These are phyloP conservation scores for Picea glauca DNA, from an alignment of 75 land plant genomes.

Conservation along the genomic window DNA sequence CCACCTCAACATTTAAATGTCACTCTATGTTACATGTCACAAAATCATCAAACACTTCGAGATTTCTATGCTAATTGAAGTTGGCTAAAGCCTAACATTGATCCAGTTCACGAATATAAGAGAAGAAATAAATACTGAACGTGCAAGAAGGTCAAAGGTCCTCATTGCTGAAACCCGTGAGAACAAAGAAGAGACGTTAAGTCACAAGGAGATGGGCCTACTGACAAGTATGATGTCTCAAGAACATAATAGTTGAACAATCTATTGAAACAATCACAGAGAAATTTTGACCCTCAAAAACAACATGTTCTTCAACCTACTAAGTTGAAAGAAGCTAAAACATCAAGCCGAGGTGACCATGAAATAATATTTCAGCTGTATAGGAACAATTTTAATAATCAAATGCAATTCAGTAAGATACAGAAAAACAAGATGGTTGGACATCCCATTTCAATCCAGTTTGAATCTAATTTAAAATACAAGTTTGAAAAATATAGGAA, in stretches of 20 bases:
- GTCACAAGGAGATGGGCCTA: not conserved
- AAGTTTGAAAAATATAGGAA: not conserved
- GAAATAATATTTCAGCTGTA: not conserved
- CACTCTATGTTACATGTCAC: no score
- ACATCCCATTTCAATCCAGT: slow-evolving; percentile 1
- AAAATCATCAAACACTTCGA: no score
- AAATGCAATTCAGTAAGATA: not conserved
- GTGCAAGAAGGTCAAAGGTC: not conserved
- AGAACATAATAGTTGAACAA: not conserved
- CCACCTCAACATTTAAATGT: no score
- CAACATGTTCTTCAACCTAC: not conserved
- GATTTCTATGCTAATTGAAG: not conserved
- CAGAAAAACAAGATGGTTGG: not conserved
- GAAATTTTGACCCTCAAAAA: not conserved
- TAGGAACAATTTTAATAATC: not conserved
- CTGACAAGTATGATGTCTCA: not conserved
- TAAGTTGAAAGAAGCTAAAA: not conserved
- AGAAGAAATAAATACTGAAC: not conserved
- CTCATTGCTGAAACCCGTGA: not conserved
- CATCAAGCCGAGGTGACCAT: not conserved
- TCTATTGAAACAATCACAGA: not conserved
- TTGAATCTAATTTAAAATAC: not conserved
- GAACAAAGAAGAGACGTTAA: not conserved
- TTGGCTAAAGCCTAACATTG: not conserved
- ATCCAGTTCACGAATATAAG: not conserved